Base-by-base conservation (phyloP, 2,329 filamentous ascomycete species). In the Alternaria panax region DNA sequence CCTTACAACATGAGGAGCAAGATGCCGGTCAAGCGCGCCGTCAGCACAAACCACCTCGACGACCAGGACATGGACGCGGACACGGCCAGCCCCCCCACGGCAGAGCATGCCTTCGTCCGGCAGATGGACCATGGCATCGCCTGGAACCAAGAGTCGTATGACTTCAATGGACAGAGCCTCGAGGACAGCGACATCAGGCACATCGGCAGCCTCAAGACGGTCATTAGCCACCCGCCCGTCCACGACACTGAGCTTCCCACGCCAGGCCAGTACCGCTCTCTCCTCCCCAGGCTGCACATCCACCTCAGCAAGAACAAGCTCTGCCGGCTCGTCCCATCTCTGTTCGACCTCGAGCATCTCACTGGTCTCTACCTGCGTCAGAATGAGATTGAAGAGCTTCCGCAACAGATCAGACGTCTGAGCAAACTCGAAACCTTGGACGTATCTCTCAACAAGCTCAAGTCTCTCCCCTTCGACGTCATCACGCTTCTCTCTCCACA, bases 221-320 rank as follows among this genome's bases (percentile, higher is more conserved):
- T 76, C 20, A 73, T 77, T 34, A 63, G 63, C 18, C 54, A 62
- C 32, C 52, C 64, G 9, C 70, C 63, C 20, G 69, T 74, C 47
- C 59, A 71, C 4, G 69, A 69, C 4, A 60, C 61, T 9, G 66
- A 73, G 11, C 62, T 70, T 4, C 73, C 73, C 16, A 64, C 55
- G 28, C 68, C 73, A 57, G 65, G 65, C 2, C 67, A 75, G 36
- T 77, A 73, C 47, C 70, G 74, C 8, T 73, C 73, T 7, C 67
- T 76, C 67, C 57, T 67, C 6, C 72, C 74, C 0, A 59, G 70
- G 20, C 51, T 76, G 7, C 59, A 63, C 30, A 27, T 77, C 18
- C 60, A 70, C 27, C 60, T 77, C 3, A 41, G 56, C 14, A 42
- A 52, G 9, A 77, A 77, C 47, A 54, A 42, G 2, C 64, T 76